Conservation (phyloP, 2,329 filamentous ascomycete species). For the Aphanocladium album region DNA sequence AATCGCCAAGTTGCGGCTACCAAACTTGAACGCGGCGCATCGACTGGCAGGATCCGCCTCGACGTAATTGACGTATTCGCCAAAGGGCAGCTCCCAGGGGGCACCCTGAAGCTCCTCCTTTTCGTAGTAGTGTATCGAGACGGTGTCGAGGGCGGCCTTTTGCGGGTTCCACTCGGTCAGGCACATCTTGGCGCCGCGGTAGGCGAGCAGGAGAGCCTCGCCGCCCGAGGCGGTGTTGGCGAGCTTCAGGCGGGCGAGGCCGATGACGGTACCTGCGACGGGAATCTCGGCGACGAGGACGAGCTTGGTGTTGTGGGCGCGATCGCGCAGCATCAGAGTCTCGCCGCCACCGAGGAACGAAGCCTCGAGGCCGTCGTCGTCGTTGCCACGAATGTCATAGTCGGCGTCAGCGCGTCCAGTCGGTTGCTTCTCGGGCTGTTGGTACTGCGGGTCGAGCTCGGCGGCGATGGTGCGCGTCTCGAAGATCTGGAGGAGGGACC, state of each 20-base stretch:
- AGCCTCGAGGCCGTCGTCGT: constrained; percentile 60
- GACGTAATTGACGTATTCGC: constrained; percentile 73
- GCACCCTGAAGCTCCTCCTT: constrained; percentile 80
- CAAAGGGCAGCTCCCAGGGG: constrained; percentile 74
- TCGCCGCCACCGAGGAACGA: constrained; percentile 61
- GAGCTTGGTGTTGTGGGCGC: constrained; percentile 67
- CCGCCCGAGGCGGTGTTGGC: constrained; percentile 71
- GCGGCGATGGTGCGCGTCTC: constrained; percentile 61
- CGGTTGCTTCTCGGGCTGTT: constrained; percentile 17
- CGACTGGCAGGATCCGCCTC: constrained; percentile 86
- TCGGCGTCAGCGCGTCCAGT: constrained; percentile 39
- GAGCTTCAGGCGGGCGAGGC: constrained; percentile 71
- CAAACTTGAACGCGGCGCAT: constrained; percentile 93
- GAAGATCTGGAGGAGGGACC: constrained; percentile 90
- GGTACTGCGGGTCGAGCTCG: constrained; percentile 50
- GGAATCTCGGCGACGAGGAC: constrained; percentile 80
- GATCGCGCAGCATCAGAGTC: constrained; percentile 55
- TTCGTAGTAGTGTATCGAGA: constrained; percentile 97
- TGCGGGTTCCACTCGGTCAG: constrained; percentile 90
- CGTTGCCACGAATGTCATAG: constrained; percentile 50
- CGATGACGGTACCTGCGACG: constrained; percentile 78
- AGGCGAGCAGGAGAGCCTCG: constrained; percentile 76
- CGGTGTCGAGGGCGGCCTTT: constrained; percentile 71
- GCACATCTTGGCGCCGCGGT: constrained; percentile 88
- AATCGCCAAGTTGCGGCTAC: constrained; percentile 81